A percentile compares a stretch with the other conserved stretches of the same genome.
Evolutionary conservation across 495 filamentous ascomycete genomes (phyloP).

Genomic region (Clohesyomyces aquaticus): DNA sequence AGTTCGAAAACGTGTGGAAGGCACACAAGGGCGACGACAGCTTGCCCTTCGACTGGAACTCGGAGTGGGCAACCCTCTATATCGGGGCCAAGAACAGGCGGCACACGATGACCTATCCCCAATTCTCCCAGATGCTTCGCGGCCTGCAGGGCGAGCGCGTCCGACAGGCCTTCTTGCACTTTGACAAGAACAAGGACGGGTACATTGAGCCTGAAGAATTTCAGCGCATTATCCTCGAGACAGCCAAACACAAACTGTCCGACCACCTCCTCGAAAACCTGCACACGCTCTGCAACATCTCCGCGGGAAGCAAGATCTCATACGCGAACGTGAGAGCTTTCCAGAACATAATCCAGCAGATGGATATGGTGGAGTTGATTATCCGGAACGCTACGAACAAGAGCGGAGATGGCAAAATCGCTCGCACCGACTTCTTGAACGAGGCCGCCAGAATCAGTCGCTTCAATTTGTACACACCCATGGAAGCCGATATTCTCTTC

Average conservation of each 20-base stretch:
- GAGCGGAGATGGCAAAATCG: slow-evolving; percentile 88
- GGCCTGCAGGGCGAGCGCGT: slow-evolving; percentile 95
- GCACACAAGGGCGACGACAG: slow-evolving; percentile 76
- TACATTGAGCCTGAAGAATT: slow-evolving; percentile 97
- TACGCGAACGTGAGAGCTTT: slow-evolving; percentile 97
- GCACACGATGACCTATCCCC: slow-evolving; percentile 90
- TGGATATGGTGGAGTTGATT: slow-evolving; percentile 94
- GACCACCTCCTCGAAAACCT: slow-evolving; percentile 95
- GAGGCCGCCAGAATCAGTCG: slow-evolving; percentile 87
- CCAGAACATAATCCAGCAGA: slow-evolving; percentile 94
- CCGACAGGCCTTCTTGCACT: slow-evolving; percentile 87
- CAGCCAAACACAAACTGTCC: slow-evolving; percentile 93
- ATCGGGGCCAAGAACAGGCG: slow-evolving; percentile 80
- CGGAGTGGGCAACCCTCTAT: slow-evolving; percentile 95
- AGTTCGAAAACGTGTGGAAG: slow-evolving; percentile 79
- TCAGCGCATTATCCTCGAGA: slow-evolving; percentile 92
- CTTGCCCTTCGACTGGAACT: slow-evolving; percentile 96
- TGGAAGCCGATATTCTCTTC: slow-evolving; percentile 99
- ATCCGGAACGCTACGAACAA: slow-evolving; percentile 83
- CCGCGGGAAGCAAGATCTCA: slow-evolving; percentile 86
- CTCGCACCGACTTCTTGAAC: slow-evolving; percentile 89
- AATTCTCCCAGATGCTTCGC: slow-evolving; percentile 97
- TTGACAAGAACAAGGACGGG: slow-evolving; percentile 94
- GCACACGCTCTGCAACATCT: slow-evolving; percentile 93
- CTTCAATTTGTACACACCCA: slow-evolving; percentile 93